These are phyloP conservation scores for Alisma plantagoaquatica DNA, from an alignment of 106 monocot species.

Conservation along the genomic window DNA sequence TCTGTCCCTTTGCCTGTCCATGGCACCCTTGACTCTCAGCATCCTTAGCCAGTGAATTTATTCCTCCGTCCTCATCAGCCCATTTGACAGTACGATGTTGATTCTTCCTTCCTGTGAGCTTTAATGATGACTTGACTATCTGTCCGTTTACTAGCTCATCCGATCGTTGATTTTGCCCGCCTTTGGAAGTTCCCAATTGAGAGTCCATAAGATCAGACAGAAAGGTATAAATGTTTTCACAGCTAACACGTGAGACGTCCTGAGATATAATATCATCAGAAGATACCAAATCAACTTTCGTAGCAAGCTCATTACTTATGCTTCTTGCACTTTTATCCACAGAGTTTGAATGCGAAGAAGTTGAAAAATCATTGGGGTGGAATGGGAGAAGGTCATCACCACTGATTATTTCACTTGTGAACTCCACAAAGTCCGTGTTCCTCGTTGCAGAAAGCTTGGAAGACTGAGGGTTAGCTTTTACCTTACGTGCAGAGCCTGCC, in stretches of 20 bases:
- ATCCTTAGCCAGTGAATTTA: conserved; percentile 12
- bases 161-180: neutral
- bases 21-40: too few species aligned
- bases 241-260: neutral
- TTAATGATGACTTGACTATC: conserved; percentile 79
- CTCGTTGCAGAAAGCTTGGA: too few species aligned
- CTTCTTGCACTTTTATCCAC: too few species aligned
- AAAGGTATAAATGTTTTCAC: too few species aligned
- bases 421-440: too few species aligned
- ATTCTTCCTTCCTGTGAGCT: conserved; percentile 22
- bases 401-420: conserved; percentile 35
- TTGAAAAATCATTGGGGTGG: neutral
- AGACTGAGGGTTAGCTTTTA: too few species aligned
- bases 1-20: too few species aligned
- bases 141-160: too few species aligned
- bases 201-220: neutral
- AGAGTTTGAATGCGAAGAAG: neutral
- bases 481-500: too few species aligned
- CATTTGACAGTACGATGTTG: conserved; percentile 48
- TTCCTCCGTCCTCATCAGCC: conserved; percentile 42
- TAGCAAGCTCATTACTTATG: neutral
- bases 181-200: neutral
- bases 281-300: conserved; percentile 19
- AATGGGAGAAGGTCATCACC: conserved; percentile 13
- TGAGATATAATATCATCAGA: conserved; percentile 2